Evolutionary conservation across 805 yeast species (phyloP).

Genomic region (Debaryomyces hansenii): DNA sequence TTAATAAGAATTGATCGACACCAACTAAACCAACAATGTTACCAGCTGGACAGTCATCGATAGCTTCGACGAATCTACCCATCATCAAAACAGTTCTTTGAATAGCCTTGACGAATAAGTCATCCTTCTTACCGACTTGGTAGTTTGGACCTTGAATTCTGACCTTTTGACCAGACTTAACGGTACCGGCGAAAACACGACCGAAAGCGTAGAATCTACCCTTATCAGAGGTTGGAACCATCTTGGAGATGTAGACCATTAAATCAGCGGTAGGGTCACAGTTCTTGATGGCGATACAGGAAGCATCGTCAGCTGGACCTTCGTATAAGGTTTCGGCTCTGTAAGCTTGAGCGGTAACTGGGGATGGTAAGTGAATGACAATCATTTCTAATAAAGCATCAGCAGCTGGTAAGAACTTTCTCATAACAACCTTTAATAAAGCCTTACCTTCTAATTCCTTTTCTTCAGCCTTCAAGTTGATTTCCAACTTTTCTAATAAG

Average conservation of each 20-base stretch:
- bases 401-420: constrained; percentile 99
- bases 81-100: constrained; percentile 99
- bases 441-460: constrained; percentile 99
- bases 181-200: constrained; percentile 99
- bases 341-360: constrained; percentile 98
- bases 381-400: constrained; percentile 99
- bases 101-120: constrained; percentile 92
- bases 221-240: constrained; percentile 99
- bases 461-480: constrained; percentile 91
- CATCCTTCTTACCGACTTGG: constrained; percentile 97
- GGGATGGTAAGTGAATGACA: constrained; percentile 97
- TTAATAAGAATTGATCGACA: constrained; percentile 99
- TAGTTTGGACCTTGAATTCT: constrained; percentile 99
- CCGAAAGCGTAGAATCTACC: constrained; percentile 99
- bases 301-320: constrained; percentile 95
- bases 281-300: constrained; percentile 90
- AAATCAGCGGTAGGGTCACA: constrained; percentile 98
- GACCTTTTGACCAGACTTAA: constrained; percentile 97
- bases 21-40: constrained; percentile 99
- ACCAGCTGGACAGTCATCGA: constrained; percentile 99
- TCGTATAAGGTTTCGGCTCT: constrained; percentile 99
- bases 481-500: constrained; percentile 91
- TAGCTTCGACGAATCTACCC: constrained; percentile 98
- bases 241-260: constrained; percentile 99
- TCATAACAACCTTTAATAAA: constrained; percentile 96